Conservation (phyloP, 1,139 yeast genomes). For the Kodamaea alishanica region DNA sequence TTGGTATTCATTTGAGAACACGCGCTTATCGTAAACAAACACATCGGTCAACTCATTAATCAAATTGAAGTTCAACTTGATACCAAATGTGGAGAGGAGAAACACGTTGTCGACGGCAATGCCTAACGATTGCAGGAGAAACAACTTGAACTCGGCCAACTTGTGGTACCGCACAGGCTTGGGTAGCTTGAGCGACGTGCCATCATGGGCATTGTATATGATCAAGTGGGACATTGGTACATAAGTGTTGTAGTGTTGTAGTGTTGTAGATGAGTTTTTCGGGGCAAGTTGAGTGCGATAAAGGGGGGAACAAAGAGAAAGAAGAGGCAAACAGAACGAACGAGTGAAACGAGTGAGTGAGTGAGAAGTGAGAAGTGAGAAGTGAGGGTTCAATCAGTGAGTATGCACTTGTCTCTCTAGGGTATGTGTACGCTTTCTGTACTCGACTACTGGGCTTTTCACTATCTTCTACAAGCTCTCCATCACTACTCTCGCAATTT, state of each 20-base stretch:
- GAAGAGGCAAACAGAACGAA: neutral
- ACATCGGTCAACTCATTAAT: conserved; percentile 47
- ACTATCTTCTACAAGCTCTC: too few relatives aligned
- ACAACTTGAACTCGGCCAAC: conserved; percentile 18
- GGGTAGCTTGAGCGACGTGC: conserved; percentile 31
- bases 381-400: too few relatives aligned
- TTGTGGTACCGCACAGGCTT: conserved; percentile 44
- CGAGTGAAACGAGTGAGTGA: too few relatives aligned
- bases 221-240: conserved; percentile 19
- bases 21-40: conserved; percentile 57
- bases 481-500: too few relatives aligned
- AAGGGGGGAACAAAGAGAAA: neutral
- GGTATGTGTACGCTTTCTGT: too few relatives aligned
- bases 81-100: conserved; percentile 63
- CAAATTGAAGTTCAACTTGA: conserved; percentile 52
- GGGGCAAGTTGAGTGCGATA: neutral
- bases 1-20: conserved; percentile 27
- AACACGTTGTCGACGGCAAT: conserved; percentile 43
- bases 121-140: conserved; percentile 15
- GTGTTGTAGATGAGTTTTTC: neutral
- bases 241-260: neutral
- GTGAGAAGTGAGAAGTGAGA: too few relatives aligned
- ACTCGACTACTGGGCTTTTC: too few relatives aligned
- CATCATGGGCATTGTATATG: conserved; percentile 43
- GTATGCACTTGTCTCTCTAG: too few relatives aligned